These are phyloP conservation scores for Globisporangium lucens DNA, from an alignment of 352 stramenopile genomes.

Conservation along the genomic window DNA sequence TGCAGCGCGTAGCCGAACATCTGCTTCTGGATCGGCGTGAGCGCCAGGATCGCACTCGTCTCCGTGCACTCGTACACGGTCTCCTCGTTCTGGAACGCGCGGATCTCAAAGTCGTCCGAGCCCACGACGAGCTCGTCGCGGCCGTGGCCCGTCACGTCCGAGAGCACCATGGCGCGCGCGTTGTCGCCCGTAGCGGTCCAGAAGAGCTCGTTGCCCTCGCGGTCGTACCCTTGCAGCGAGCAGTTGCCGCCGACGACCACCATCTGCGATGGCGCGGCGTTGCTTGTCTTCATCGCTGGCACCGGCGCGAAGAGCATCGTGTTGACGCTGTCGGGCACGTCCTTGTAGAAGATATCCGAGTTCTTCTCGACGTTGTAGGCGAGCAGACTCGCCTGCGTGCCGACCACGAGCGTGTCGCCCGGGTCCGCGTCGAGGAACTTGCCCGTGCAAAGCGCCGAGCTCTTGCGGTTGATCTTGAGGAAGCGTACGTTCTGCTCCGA, in stretches of 20 bases:
- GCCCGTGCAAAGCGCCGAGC: slow-evolving; percentile 76
- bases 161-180: slow-evolving; percentile 76
- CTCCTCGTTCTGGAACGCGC: slow-evolving; percentile 88
- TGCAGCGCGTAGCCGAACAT: slow-evolving; percentile 86
- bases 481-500: slow-evolving; percentile 66
- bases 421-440: slow-evolving; percentile 57
- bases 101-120: slow-evolving; percentile 91
- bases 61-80: slow-evolving; percentile 88
- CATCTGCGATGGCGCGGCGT: slow-evolving; percentile 47
- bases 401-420: slow-evolving; percentile 85
- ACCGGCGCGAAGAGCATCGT: slow-evolving; percentile 74
- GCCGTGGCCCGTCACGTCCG: slow-evolving; percentile 66
- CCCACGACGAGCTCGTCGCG: slow-evolving; percentile 83
- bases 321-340: slow-evolving; percentile 83
- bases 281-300: slow-evolving; percentile 31
- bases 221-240: slow-evolving; percentile 86
- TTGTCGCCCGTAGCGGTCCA: slow-evolving; percentile 93
- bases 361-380: slow-evolving; percentile 94
- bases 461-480: slow-evolving; percentile 91
- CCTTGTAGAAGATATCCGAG: slow-evolving; percentile 92
- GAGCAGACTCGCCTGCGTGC: slow-evolving; percentile 87
- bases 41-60: slow-evolving; percentile 67
- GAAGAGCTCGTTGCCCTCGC: slow-evolving; percentile 80
- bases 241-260: slow-evolving; percentile 92
- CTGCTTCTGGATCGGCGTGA: slow-evolving; percentile 69